Conservation (phyloP, 768 basidiomycete genomes). For the Butyriboletus loyo region DNA sequence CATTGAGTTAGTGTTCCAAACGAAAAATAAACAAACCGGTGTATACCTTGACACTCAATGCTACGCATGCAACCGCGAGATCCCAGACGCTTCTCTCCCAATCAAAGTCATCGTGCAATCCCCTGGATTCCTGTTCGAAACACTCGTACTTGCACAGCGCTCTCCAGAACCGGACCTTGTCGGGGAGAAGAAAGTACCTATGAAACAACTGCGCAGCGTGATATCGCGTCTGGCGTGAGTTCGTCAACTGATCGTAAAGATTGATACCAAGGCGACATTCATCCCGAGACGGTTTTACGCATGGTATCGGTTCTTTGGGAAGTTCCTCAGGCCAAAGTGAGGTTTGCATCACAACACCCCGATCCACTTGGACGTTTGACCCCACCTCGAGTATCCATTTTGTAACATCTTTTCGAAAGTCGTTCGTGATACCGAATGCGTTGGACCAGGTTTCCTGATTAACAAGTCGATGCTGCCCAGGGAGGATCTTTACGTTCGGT, state of each 20-base stretch:
- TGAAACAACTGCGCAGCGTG: conserved; percentile 62
- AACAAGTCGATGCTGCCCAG: background rate
- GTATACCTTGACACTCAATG: conserved; percentile 58
- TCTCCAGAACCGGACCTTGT: conserved; percentile 14
- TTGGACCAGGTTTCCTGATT: conserved; percentile 13
- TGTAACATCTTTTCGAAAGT: conserved; percentile 35
- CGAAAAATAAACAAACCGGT: background rate
- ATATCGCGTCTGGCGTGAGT: conserved; percentile 58
- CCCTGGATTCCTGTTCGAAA: background rate
- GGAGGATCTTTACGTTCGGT: background rate
- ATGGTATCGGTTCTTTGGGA: conserved; percentile 1
- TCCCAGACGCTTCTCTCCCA: conserved; percentile 50
- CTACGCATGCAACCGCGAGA: conserved; percentile 54
- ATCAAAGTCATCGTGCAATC: background rate
- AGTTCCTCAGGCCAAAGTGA: conserved; percentile 4
- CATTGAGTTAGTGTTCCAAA: background rate
- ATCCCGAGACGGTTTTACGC: background rate
- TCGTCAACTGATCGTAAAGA: conserved; percentile 51
- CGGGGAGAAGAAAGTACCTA: conserved; percentile 49
- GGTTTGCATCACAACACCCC: background rate
- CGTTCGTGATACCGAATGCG: conserved; percentile 32
- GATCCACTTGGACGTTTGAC: background rate
- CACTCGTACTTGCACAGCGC: background rate
- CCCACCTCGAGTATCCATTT: conserved; percentile 48
- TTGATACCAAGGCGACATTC: conserved; percentile 4